These are phyloP conservation scores for Tulasnella calospora DNA, from an alignment of 768 basidiomycete species.

Conservation along the genomic window DNA sequence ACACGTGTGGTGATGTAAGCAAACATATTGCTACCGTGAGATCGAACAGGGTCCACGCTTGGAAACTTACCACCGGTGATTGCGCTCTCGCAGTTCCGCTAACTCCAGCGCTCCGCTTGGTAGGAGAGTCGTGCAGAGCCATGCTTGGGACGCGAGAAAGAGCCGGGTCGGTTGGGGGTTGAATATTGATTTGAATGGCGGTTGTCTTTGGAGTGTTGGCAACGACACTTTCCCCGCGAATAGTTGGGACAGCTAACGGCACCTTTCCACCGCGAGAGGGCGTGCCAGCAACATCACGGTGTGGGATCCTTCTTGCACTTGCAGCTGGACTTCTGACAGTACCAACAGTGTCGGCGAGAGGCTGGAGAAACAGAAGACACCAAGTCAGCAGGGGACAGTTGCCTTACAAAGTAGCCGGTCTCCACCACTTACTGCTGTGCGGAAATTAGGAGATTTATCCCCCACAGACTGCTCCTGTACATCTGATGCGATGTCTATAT, in stretches of 20 bases:
- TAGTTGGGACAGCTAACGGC: constrained; percentile 1
- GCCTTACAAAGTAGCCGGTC: not conserved
- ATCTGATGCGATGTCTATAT: constrained; percentile 17
- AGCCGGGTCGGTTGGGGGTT: constrained; percentile 26
- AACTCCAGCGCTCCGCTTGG: constrained; percentile 1
- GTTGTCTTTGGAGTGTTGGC: constrained; percentile 24
- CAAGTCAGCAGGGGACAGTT: not conserved
- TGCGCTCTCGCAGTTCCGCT: not conserved
- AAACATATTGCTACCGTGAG: constrained; percentile 1
- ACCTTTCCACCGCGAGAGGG: not conserved
- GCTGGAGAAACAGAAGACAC: not conserved
- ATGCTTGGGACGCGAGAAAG: constrained; percentile 17
- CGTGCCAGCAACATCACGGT: not conserved
- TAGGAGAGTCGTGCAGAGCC: not conserved
- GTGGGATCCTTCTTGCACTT: not conserved
- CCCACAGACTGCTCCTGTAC: constrained; percentile 22
- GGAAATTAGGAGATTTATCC: not conserved
- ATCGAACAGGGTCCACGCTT: not conserved
- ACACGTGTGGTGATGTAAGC: constrained; percentile 5
- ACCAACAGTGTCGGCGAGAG: not conserved
- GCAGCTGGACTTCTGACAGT: not conserved
- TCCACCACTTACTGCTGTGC: constrained; percentile 15
- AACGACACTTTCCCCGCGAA: not conserved
- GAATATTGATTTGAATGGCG: constrained; percentile 26
- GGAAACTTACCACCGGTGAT: not conserved